These are phyloP conservation scores for Cladochytrium replicatum DNA, from an alignment of 192 early-diverging fungal species.

Conservation along the genomic window DNA sequence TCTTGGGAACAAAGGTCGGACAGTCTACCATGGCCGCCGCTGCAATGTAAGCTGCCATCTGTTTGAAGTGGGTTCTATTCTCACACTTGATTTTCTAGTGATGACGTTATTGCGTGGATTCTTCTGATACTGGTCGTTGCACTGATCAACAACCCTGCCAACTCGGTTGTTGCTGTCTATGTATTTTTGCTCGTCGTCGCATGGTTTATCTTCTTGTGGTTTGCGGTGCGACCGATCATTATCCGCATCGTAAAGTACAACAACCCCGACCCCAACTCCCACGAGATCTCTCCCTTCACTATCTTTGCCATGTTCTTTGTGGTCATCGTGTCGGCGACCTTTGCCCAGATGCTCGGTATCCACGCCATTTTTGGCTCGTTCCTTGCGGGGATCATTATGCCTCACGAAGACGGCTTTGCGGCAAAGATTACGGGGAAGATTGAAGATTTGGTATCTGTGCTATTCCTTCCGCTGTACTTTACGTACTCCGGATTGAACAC, in stretches of 20 bases:
- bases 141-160: conserved; percentile 70
- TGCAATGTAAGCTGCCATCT: conserved; percentile 66
- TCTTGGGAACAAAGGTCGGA: conserved; percentile 70
- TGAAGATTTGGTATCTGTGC: conserved; percentile 76
- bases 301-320: conserved; percentile 66
- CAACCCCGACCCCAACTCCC: conserved; percentile 4
- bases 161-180: conserved; percentile 65
- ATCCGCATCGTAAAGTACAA: conserved; percentile 13
- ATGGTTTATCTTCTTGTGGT: conserved; percentile 61
- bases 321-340: conserved; percentile 54
- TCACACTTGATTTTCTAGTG: too few species aligned
- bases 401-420: conserved; percentile 81
- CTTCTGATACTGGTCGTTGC: conserved; percentile 66
- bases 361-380: conserved; percentile 94
- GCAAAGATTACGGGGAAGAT: conserved; percentile 82
- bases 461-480: conserved; percentile 92
- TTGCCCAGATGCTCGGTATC: conserved; percentile 80
- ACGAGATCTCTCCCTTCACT: conserved; percentile 39
- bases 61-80: conserved; percentile 53
- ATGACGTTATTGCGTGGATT: conserved; percentile 72
- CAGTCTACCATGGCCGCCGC: conserved; percentile 67
- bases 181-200: conserved; percentile 64
- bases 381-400: conserved; percentile 73
- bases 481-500: conserved; percentile 87
- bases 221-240: conserved; percentile 58